These are phyloP conservation scores for Diaporthe humulicola DNA, from an alignment of 2,329 filamentous ascomycete genomes.

Conservation along the genomic window DNA sequence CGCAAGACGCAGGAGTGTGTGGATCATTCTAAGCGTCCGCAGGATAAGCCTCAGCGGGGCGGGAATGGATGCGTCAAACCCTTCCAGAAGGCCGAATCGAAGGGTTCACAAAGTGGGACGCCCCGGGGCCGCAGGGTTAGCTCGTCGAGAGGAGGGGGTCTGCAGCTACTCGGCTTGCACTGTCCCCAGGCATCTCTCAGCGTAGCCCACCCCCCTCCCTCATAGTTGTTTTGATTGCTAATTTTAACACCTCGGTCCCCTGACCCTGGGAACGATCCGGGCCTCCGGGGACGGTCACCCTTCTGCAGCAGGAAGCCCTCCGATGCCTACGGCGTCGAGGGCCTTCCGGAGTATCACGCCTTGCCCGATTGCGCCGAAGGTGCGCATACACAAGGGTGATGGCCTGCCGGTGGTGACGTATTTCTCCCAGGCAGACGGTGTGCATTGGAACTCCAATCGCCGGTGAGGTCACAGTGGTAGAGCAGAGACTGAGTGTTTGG, in stretches of 20 bases:
- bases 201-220: conserved; percentile 1
- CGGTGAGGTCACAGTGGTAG: background rate
- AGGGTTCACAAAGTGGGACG: conserved; percentile 28
- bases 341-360: conserved; percentile 1
- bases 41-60: conserved; percentile 29
- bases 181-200: conserved; percentile 1
- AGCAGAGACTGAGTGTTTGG: background rate
- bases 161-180: conserved; percentile 12
- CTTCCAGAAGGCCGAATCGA: conserved; percentile 39
- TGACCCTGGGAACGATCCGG: conserved; percentile 29
- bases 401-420: background rate
- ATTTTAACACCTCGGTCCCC: conserved; percentile 36
- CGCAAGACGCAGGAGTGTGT: conserved; percentile 39
- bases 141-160: conserved; percentile 24
- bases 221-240: conserved; percentile 36
- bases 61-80: conserved; percentile 35
- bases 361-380: conserved; percentile 16
- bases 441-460: background rate
- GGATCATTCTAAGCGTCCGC: conserved; percentile 32
- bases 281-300: conserved; percentile 28
- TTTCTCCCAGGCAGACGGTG: background rate
- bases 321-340: conserved; percentile 24
- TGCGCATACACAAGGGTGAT: background rate
- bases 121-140: background rate
- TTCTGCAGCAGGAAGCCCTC: conserved; percentile 25